Conservation (phyloP, 805 yeast genomes). For the Zygosaccharomyces siamensis region DNA sequence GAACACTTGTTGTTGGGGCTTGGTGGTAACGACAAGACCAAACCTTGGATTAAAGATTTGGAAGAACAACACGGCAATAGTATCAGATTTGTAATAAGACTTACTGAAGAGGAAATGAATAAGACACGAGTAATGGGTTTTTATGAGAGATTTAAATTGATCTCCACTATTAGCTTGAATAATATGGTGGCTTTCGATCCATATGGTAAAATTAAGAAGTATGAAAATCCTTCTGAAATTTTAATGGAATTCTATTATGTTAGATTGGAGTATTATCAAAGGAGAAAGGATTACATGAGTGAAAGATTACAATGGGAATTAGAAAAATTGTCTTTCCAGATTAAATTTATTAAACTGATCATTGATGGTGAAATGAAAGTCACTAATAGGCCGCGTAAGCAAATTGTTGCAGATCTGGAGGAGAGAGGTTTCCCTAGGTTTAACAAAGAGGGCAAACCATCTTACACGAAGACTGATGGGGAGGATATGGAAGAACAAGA, state of each 20-base stretch:
- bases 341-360: conserved; percentile 85
- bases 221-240: conserved; percentile 70
- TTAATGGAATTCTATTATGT: conserved; percentile 79
- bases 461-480: conserved; percentile 40
- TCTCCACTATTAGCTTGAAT: conserved; percentile 59
- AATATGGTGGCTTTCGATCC: conserved; percentile 97
- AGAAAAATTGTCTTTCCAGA: conserved; percentile 73
- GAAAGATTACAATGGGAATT: conserved; percentile 67
- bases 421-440: conserved; percentile 68
- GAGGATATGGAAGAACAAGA: conserved; percentile 36
- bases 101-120: conserved; percentile 76
- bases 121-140: conserved; percentile 72
- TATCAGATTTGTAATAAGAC: conserved; percentile 70
- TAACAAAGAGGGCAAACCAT: conserved; percentile 63
- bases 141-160: conserved; percentile 76
- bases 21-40: conserved; percentile 65
- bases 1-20: conserved; percentile 74
- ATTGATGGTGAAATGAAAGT: conserved; percentile 68
- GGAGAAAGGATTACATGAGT: conserved; percentile 77
- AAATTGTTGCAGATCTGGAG: conserved; percentile 58
- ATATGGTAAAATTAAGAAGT: conserved; percentile 78
- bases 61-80: conserved; percentile 87
- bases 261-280: conserved; percentile 84
- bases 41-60: conserved; percentile 89
- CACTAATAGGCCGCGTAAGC: conserved; percentile 66